A percentile compares a stretch with the other conserved stretches of the same genome.
phyloP scores from a whole-genome alignment of 768 basidiomycete genomes.

The Lanmaoa rubissima region DNA sequence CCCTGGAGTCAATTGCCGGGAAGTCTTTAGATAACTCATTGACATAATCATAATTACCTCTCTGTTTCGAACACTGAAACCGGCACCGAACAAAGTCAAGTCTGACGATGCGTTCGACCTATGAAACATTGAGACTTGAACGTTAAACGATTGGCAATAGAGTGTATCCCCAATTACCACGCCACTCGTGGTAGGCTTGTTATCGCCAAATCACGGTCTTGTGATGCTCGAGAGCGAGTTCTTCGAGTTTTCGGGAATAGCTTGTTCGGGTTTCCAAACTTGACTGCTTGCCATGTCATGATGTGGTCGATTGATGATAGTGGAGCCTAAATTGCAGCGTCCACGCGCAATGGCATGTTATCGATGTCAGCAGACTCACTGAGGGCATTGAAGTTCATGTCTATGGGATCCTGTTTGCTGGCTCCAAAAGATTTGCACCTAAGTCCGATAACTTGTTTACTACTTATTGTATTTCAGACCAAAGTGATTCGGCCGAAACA shows the following conservation, averaged over 20 bases:
- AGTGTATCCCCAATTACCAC: not conserved
- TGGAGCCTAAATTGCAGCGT: not conserved
- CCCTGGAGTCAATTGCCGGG: not conserved
- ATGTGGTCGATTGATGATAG: not conserved
- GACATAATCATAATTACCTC: not conserved
- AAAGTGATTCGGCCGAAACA: not conserved
- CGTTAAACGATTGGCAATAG: not conserved
- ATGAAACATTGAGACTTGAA: not conserved
- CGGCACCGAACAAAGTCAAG: not conserved
- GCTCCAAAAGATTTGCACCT: not conserved
- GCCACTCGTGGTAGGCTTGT: not conserved
- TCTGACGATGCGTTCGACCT: not conserved
- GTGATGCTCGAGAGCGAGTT: not conserved
- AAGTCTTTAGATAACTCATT: not conserved
- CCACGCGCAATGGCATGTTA: not conserved
- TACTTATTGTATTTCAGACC: not conserved
- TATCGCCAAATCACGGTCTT: not conserved
- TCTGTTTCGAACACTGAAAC: not conserved
- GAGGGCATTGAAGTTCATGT: not conserved
- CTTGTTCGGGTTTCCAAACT: not conserved
- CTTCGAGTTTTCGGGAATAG: not conserved
- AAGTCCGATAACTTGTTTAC: too few species aligned
- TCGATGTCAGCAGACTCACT: not conserved
- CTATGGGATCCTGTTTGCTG: not conserved
- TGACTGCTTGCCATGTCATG: not conserved